Conservation (phyloP, 2,329 filamentous ascomycete genomes). For the Triangularia setosa region DNA sequence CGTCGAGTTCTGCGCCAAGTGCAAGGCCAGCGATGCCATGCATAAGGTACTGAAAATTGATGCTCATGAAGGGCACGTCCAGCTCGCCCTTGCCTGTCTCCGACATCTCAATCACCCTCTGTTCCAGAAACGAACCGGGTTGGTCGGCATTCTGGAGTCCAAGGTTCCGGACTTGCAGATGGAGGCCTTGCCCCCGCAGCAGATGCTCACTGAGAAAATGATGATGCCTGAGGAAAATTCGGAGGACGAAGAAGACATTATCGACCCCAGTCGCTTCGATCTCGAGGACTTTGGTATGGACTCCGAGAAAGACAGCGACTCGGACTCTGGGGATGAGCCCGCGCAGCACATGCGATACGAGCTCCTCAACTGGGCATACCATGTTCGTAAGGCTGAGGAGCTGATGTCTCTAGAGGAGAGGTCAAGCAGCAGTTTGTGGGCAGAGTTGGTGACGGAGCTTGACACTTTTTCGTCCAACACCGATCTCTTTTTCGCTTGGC, state of each 20-base stretch:
- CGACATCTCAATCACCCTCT: constrained; percentile 22
- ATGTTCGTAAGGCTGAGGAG: constrained; percentile 18
- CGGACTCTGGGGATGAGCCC: not conserved
- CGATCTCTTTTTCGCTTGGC: constrained; percentile 18
- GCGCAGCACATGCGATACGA: constrained; percentile 18
- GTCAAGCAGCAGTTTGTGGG: constrained; percentile 11
- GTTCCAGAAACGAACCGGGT: constrained; percentile 19
- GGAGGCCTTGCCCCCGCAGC: not conserved
- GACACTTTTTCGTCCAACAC: constrained; percentile 19
- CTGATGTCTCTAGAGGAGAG: constrained; percentile 19
- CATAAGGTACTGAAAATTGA: constrained; percentile 12
- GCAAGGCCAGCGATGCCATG: constrained; percentile 1
- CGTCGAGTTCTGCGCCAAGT: constrained; percentile 11
- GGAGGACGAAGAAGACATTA: constrained; percentile 17
- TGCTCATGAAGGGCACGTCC: constrained; percentile 18
- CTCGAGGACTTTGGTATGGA: not conserved
- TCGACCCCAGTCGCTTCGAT: not conserved
- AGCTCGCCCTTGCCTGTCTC: constrained; percentile 22
- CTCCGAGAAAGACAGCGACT: not conserved
- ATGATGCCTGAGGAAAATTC: constrained; percentile 7
- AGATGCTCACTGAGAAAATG: not conserved
- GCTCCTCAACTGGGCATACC: constrained; percentile 21
- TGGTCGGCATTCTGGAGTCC: not conserved
- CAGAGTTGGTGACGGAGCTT: constrained; percentile 17
- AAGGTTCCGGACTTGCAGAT: not conserved